Evolutionary conservation across 805 yeast genomes (phyloP).

Genomic region (Suhomyces kilbournensis): DNA sequence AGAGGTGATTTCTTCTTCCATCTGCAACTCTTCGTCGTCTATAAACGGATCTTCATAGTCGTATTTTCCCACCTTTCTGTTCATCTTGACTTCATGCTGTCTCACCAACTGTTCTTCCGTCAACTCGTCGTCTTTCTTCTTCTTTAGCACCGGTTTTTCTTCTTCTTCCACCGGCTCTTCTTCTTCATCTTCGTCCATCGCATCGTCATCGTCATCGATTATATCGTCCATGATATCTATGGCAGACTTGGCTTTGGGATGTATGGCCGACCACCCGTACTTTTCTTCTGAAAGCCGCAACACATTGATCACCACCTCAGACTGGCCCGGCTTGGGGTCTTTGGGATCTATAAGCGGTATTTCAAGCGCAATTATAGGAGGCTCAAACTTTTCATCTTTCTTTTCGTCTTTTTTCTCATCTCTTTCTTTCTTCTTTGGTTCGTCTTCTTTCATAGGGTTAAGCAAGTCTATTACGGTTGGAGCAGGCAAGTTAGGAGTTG

Average conservation of each 20-base stretch:
- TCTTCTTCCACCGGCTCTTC: conserved; percentile 22
- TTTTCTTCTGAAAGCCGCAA: conserved; percentile 74
- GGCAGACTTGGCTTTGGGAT: conserved; percentile 62
- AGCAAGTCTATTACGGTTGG: conserved; percentile 18
- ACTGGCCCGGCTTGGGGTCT: conserved; percentile 53
- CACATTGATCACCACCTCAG: conserved; percentile 69
- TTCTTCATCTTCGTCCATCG: conserved; percentile 44
- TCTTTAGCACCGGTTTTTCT: conserved; percentile 14
- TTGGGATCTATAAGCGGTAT: conserved; percentile 48
- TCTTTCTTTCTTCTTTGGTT: background rate
- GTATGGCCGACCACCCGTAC: conserved; percentile 74
- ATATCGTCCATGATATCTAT: conserved; percentile 50
- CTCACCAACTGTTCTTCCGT: conserved; percentile 44
- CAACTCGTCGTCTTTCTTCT: conserved; percentile 21
- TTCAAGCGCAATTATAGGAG: conserved; percentile 54
- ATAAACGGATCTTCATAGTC: conserved; percentile 93
- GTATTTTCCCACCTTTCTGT: conserved; percentile 83
- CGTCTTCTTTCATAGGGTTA: conserved; percentile 8
- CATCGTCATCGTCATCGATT: conserved; percentile 49
- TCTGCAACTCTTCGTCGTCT: conserved; percentile 86
- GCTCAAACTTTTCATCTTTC: conserved; percentile 14
- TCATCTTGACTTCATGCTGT: conserved; percentile 47
- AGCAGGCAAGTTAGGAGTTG: conserved; percentile 10
- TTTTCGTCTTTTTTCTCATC: conserved; percentile 8
- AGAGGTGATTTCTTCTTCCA: conserved; percentile 92